phyloP scores from a whole-genome alignment of 1,284 basidiomycete genomes.

The Rhizopogon parksii region DNA sequence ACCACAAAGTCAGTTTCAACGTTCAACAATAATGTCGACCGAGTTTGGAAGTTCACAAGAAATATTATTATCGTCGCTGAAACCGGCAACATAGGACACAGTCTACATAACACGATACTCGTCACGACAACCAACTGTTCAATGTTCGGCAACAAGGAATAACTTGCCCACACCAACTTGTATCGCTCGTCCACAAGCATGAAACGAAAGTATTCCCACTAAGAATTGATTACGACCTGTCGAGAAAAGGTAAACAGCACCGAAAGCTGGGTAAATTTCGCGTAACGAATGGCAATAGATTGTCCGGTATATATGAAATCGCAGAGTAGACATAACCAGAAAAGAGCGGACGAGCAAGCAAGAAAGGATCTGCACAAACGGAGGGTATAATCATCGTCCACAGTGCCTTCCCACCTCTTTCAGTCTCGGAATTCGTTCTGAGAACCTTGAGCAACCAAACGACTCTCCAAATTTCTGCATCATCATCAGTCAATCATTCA shows the following conservation, averaged over 20 bases:
- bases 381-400: slow-evolving; percentile 29
- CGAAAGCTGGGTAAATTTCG: slow-evolving; percentile 25
- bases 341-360: slow-evolving; percentile 26
- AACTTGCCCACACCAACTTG: too few relatives aligned
- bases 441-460: slow-evolving; percentile 79
- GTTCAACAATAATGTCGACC: too few relatives aligned
- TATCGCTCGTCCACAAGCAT: too few relatives aligned
- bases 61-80: too few relatives aligned
- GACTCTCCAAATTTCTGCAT: slow-evolving; percentile 78
- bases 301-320: slow-evolving; percentile 29
- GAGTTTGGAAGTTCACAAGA: too few relatives aligned
- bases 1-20: too few relatives aligned
- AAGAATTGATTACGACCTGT: slow-evolving; percentile 19
- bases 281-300: slow-evolving; percentile 32
- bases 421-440: slow-evolving; percentile 57
- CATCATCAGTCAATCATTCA: slow-evolving; percentile 9
- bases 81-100: too few relatives aligned
- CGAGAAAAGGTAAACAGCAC: slow-evolving; percentile 15
- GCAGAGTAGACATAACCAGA: slow-evolving; percentile 25
- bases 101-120: too few relatives aligned
- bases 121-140: too few relatives aligned
- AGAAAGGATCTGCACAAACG: slow-evolving; percentile 28
- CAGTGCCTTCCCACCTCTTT: slow-evolving; percentile 17
- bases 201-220: slow-evolving; percentile 7
- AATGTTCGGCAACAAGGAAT: too few relatives aligned